These are phyloP conservation scores for Penicillium steckii DNA, from an alignment of 495 filamentous ascomycete species.

Conservation along the genomic window DNA sequence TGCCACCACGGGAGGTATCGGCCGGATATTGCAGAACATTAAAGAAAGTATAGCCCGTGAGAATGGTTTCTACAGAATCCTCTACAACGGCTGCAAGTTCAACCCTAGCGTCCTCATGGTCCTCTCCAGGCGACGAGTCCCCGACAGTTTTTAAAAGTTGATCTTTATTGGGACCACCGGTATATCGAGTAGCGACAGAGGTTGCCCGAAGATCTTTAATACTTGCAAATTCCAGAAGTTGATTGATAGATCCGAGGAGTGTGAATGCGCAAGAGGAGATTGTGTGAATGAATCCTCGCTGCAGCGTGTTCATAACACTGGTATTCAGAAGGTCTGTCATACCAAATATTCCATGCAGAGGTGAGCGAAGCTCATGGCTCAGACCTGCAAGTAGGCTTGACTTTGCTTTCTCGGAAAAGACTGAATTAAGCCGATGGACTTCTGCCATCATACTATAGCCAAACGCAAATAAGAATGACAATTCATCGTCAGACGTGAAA, in stretches of 20 bases:
- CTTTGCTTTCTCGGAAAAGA: conserved; percentile 49
- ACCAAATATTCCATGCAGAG: conserved; percentile 61
- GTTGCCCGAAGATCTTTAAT: conserved; percentile 18
- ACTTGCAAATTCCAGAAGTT: conserved; percentile 55
- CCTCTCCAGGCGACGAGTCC: too few species aligned
- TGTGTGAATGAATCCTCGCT: conserved; percentile 55
- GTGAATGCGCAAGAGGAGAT: conserved; percentile 63
- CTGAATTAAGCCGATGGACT: conserved; percentile 47
- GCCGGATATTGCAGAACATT: too few species aligned
- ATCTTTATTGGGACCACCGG: background rate
- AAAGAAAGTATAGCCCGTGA: conserved; percentile 38
- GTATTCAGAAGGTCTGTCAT: conserved; percentile 59
- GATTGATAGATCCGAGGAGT: conserved; percentile 63
- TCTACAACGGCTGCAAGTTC: conserved; percentile 47
- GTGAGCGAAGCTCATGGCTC: conserved; percentile 64
- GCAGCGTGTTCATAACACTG: conserved; percentile 46
- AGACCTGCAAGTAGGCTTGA: conserved; percentile 65
- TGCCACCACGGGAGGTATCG: too few species aligned
- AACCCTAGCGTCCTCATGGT: background rate
- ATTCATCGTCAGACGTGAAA: conserved; percentile 38
- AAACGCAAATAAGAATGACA: conserved; percentile 51
- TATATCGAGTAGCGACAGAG: background rate
- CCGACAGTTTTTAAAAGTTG: background rate
- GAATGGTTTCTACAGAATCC: conserved; percentile 56
- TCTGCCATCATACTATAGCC: conserved; percentile 59